These are phyloP conservation scores for Hebeloma cylindrosporum DNA, from an alignment of 768 basidiomycete genomes.

Conservation along the genomic window DNA sequence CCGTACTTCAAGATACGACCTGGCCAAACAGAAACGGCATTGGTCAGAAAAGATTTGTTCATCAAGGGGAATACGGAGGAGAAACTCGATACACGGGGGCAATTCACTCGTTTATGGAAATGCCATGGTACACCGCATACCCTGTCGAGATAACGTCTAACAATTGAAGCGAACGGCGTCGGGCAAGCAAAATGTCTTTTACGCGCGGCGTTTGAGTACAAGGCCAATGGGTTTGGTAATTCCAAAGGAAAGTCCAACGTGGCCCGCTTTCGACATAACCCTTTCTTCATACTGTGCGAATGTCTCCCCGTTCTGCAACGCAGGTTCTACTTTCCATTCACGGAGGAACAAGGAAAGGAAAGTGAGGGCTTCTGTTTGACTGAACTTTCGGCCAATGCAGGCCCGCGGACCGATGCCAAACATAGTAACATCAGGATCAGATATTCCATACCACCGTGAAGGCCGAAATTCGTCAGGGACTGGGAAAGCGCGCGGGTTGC, in stretches of 20 bases:
- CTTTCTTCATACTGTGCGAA: constrained; percentile 3
- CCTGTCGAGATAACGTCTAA: no score
- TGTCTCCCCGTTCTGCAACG: constrained; percentile 9
- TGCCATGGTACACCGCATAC: no score
- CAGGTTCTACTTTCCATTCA: constrained; percentile 12
- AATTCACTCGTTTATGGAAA: no score
- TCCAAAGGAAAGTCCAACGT: constrained; percentile 11
- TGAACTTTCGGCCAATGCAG: constrained; percentile 14
- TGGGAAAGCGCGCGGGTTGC: constrained; percentile 10
- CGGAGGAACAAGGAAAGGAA: constrained; percentile 9
- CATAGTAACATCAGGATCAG: constrained; percentile 8
- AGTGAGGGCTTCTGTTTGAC: constrained; percentile 9
- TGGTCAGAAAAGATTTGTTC: no score
- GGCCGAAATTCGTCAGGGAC: constrained; percentile 11
- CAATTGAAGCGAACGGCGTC: no score
- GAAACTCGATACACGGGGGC: no score
- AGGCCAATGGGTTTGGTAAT: background rate
- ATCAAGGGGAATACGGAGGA: no score
- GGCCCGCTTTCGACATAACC: constrained; percentile 7
- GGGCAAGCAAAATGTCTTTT: background rate
- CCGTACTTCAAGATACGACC: no score
- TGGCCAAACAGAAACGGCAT: no score
- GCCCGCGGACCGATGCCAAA: constrained; percentile 13
- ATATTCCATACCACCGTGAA: constrained; percentile 11
- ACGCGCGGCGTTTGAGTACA: background rate